phyloP scores from a whole-genome alignment of 2,329 filamentous ascomycete genomes.

The Claviceps cyperi region DNA sequence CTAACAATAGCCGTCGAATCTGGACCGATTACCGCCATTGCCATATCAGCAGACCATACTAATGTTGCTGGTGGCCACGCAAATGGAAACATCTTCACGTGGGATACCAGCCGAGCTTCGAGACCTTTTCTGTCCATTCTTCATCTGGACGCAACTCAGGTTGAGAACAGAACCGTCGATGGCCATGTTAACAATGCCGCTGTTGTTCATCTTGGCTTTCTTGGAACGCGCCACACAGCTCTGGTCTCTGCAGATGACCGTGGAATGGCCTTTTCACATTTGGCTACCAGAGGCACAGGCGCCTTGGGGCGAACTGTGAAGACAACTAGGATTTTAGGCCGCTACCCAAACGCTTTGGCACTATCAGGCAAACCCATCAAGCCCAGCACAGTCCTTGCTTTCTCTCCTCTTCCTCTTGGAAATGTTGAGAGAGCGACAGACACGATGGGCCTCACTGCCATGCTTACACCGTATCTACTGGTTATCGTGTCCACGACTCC shows the following conservation, averaged over 20 bases:
- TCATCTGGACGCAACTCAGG: constrained; percentile 52
- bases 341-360: constrained; percentile 64
- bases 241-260: constrained; percentile 87
- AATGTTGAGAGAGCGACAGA: constrained; percentile 86
- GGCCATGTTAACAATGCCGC: constrained; percentile 68
- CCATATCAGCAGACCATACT: constrained; percentile 85
- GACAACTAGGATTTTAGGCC: constrained; percentile 77
- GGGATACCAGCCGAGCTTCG: constrained; percentile 75
- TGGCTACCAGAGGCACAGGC: constrained; percentile 82
- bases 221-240: constrained; percentile 85
- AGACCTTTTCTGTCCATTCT: constrained; percentile 80
- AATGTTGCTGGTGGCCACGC: constrained; percentile 84
- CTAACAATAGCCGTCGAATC: constrained; percentile 63
- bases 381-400: constrained; percentile 87
- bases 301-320: constrained; percentile 74
- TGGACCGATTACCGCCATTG: constrained; percentile 72
- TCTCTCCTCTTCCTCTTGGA: constrained; percentile 80
- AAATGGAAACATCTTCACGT: constrained; percentile 87
- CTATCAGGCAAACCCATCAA: constrained; percentile 56
- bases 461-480: constrained; percentile 87
- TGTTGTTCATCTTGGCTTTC: constrained; percentile 83
- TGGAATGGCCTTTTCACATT: constrained; percentile 96
- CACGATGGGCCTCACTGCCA: constrained; percentile 76
- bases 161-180: constrained; percentile 54
- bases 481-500: constrained; percentile 97